A percentile compares a stretch with the other conserved stretches of the same genome.
Evolutionary conservation across 306 rosid genomes (phyloP).

Genomic region (Dryas octopetala): DNA sequence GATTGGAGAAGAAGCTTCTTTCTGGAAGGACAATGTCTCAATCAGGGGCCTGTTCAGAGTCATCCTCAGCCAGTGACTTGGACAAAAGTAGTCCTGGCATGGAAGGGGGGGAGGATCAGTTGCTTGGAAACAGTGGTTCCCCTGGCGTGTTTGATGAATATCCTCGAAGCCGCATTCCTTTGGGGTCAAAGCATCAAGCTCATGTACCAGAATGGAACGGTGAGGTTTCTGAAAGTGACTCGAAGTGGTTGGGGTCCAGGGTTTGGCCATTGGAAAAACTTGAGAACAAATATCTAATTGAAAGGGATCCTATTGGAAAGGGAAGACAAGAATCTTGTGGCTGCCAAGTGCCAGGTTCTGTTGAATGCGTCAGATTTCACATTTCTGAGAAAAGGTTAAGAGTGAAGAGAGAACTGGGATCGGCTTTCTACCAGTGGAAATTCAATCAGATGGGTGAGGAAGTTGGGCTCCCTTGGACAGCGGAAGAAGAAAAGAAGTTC

Average conservation of each 20-base stretch:
- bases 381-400: slow-evolving; percentile 58
- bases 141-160: slow-evolving; percentile 24
- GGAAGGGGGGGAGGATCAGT: slow-evolving; percentile 21
- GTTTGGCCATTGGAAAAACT: slow-evolving; percentile 57
- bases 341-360: slow-evolving; percentile 55
- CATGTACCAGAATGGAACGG: slow-evolving; percentile 63
- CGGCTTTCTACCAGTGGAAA: slow-evolving; percentile 58
- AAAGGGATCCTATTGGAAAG: slow-evolving; percentile 81
- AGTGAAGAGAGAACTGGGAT: slow-evolving; percentile 62
- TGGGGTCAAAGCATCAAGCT: slow-evolving; percentile 60
- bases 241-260: slow-evolving; percentile 71
- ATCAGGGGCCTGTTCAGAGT: slow-evolving; percentile 30
- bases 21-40: slow-evolving; percentile 26
- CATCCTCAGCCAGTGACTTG: slow-evolving; percentile 33
- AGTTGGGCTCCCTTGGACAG: slow-evolving; percentile 48
- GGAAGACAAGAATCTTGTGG: slow-evolving; percentile 81
- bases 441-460: slow-evolving; percentile 68
- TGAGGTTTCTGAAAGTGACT: slow-evolving; percentile 47
- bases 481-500: slow-evolving; percentile 62
- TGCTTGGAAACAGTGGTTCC: slow-evolving; percentile 31
- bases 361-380: slow-evolving; percentile 67
- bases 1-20: slow-evolving; percentile 31
- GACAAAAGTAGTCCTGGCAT: slow-evolving; percentile 30
- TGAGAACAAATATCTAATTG: slow-evolving; percentile 42
- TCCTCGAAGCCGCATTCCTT: slow-evolving; percentile 21